Evolutionary conservation across 768 basidiomycete genomes (phyloP), one percentile per base, ranked within the genome.

Genomic region (Trametes elegans): DNA sequence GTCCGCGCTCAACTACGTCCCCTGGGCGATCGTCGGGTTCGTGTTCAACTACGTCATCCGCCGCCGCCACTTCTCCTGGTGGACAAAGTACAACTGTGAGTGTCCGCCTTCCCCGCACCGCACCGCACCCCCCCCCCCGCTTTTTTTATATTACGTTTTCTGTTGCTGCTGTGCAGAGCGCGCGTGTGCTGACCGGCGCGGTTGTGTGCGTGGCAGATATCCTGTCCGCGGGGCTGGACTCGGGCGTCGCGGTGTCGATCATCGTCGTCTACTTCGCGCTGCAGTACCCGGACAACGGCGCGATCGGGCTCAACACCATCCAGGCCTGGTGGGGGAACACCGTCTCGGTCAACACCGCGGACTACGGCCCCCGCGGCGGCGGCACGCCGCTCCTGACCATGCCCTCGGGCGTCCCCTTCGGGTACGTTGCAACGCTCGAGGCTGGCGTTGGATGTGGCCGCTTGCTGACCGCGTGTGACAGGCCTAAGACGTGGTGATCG

Each of bases 1-100:
- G 13, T 88, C 84, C 0, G 88, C 91, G 7, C 76, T 93, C 66
- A 95, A 96, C 69, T 95, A 87, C 67, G 79, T 92, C 4, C 84
- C 87, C 2, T 93, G 88, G 87, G 80, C 85, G 60, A 74, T 84
- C 57, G 78, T 85, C 35, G 83, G 84, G 16, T 92, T 92, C 66
- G 71, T 91, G 34, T 94, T 94, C 74, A 91, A 90, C 64, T 88
- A 76, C 65, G 64, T 84, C 23, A 77, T 88, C 41, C 78, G 88
- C 62, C 74, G 83, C 68, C 79, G 79, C 54, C 76, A 84, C 64
- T 90, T 89, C 67, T 73, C 79, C 7, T 89, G 84, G 76, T 89
- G 86, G 87, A 79, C 86, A 19, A 88, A 89, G 70, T 88, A 88
- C 71, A 88, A 89, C 63, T 89, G 87, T 87, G 61, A 58, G 75